Percentiles rank a stretch among this genome's conserved stretches.
phyloP scores from a whole-genome alignment of 805 yeast genomes.

The Cyberlindnera suaveolens region DNA sequence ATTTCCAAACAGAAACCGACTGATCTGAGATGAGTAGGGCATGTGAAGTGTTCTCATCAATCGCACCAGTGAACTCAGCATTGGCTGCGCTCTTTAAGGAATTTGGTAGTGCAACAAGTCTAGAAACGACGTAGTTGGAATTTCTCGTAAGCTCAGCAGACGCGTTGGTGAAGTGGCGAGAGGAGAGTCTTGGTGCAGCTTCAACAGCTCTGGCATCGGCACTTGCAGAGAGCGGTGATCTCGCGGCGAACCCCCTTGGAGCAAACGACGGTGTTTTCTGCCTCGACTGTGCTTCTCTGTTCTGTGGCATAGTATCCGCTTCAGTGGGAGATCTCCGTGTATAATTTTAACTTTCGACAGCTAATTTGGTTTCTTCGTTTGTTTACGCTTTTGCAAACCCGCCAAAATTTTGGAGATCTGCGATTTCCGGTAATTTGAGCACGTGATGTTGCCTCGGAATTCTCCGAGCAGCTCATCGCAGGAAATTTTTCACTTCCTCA shows the following conservation, averaged over 20 bases:
- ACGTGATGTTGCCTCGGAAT: not conserved
- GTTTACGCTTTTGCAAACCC: slow-evolving; percentile 5
- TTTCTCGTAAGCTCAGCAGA: slow-evolving; percentile 50
- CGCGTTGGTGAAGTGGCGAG: slow-evolving; percentile 19
- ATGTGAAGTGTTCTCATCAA: slow-evolving; percentile 25
- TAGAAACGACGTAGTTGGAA: slow-evolving; percentile 49
- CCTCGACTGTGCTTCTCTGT: slow-evolving; percentile 3
- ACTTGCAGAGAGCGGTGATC: not conserved
- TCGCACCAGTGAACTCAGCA: slow-evolving; percentile 18
- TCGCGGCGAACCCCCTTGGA: slow-evolving; percentile 1
- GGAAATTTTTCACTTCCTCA: not conserved
- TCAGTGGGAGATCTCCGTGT: too few species aligned
- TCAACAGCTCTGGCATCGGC: not conserved
- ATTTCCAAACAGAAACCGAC: slow-evolving; percentile 62
- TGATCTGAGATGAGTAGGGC: slow-evolving; percentile 28
- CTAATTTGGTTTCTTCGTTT: not conserved
- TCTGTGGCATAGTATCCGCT: not conserved
- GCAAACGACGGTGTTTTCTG: slow-evolving; percentile 5
- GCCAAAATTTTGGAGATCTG: too few species aligned
- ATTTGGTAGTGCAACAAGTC: slow-evolving; percentile 49
- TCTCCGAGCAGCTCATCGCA: not conserved
- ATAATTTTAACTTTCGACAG: not conserved
- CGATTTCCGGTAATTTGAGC: too few species aligned
- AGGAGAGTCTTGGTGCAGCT: slow-evolving; percentile 1
- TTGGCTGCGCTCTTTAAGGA: slow-evolving; percentile 6